Evolutionary conservation across 1,139 yeast genomes (phyloP).

Genomic region (Scheffersomyces segobiensis): DNA sequence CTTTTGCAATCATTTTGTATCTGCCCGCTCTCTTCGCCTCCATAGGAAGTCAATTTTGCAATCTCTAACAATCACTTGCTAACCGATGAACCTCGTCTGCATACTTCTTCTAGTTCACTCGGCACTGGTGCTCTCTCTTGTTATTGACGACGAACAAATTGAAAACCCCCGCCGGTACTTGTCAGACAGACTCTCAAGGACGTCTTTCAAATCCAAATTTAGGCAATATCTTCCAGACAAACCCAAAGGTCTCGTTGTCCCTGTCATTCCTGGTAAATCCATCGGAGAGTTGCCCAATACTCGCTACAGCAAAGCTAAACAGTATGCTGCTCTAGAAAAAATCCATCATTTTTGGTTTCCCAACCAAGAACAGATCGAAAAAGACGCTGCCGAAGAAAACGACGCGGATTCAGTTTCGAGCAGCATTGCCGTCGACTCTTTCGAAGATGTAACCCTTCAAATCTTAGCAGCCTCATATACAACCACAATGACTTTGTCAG

Average conservation of each 20-base stretch:
- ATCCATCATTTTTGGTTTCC: not conserved
- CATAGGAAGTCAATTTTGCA: not conserved
- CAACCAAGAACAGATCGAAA: not conserved
- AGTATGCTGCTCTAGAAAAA: not conserved
- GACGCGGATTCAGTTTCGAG: not conserved
- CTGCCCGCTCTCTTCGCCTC: not conserved
- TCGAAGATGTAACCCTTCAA: not conserved
- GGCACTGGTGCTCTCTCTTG: not conserved
- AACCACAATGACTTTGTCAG: not conserved
- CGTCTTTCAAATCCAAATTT: not conserved
- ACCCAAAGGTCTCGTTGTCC: not conserved
- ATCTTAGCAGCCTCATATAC: not conserved
- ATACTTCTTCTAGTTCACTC: not conserved
- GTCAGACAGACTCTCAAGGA: not conserved
- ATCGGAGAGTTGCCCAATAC: conserved; percentile 2
- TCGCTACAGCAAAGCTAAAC: conserved; percentile 1
- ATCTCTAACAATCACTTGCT: not conserved
- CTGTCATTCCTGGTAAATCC: conserved; percentile 4
- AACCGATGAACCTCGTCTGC: not conserved
- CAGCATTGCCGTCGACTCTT: not conserved
- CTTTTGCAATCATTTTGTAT: not conserved
- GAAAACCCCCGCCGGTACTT: not conserved
- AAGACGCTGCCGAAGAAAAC: not conserved
- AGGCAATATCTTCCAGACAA: not conserved
- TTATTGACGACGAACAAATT: conserved; percentile 2